Base-by-base conservation (phyloP, 2,329 filamentous ascomycete species). In the Sporothrix sp. region DNA sequence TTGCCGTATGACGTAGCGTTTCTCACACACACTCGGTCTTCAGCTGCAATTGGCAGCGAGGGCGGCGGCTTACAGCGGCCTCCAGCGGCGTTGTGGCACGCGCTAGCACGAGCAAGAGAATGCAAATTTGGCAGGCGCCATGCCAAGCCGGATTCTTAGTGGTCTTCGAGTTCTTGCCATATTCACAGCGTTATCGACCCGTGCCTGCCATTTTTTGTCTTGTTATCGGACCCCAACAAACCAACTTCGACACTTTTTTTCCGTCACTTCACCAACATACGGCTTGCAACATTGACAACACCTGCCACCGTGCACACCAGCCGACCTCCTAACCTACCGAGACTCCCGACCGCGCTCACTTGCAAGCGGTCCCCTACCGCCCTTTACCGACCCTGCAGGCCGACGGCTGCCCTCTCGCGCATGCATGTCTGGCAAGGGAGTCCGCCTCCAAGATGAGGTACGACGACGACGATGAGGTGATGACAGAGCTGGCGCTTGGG, bases 391-490 rank as follows among this genome's bases (percentile, higher is more conserved):
- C 40, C 46, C n/a, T 32, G 36, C 16, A 16, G 35, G 33, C 52
- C 13, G 35, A 43, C 45, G 43, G 49, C 54, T 28, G 43, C 23
- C 45, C 28, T 23, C 33, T 38, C 36, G 53, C 62, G 67, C 60
- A 66, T 72, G 69, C 61, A 71, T 72, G 69, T 69, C 69, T 60
- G 60, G 60, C 58, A 64, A 64, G 54, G 60, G 55, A 49, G 65
- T 66, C 59, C 75, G 67, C 65, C 73, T 79, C 68, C 77, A 79
- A 61, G 74, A 80, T 77, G 76, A 79, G 72, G 73, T 75, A 67
- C 54, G 66, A 18, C n/a, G 14, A 10, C 8, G 8, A 28, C 21
- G 14, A n/a, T n/a, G 25, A 30, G 16, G 8, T 8, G 7, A 18
- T 21, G 18, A 37, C 2, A 37, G n/a, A 4, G 6, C 8, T 16